Evolutionary conservation across 352 stramenopile genomes (phyloP), one percentile per base, ranked within the genome.

Genomic region (Phytophthora syringae): DNA sequence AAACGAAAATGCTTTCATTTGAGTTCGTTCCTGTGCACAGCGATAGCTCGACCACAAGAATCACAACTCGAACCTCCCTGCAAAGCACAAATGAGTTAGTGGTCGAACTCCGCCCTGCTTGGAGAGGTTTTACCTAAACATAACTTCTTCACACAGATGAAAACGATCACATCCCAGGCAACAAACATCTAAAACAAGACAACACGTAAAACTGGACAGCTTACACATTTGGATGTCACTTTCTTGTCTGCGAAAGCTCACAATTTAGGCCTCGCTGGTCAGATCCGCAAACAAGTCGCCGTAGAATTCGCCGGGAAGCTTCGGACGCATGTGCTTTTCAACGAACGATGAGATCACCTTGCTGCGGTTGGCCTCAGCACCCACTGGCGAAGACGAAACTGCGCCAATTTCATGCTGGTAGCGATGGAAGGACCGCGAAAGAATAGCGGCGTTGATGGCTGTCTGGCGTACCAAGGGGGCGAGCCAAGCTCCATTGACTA

Each of bases 291-390:
- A 95, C 34, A 95, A 67, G 48, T 84, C 76, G 34, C 88, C 83
- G 62, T 96, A 96, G 62, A 96, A 96, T 62, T 96, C 84, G 27
- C 88, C 86, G 11, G 88, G 88, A 16, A 96, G 77, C 66, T 93
- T 87, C 15, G 88, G 86, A 12, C 74, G 83, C 76, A 96, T 92
- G 63, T 96, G 75, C 53, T 92, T 88, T 50, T 92, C 76, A 5
- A 93, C 76, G 45, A 94, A 82, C 1, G 82, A 79, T 7, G 76
- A 73, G 27, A 96, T 89, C 51, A 90, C 74, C 20, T 86, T 88
- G 24, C 78, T 83, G 12, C 88, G 85, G 48, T 90, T 90, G 57
- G 78, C 83, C 50, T 94, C 84, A 11, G 85, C 82, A 16, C 83
- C 77, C 7, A 88, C 74, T 22, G 81, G 80, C n/a, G 81, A 77